phyloP scores from a whole-genome alignment of 495 filamentous ascomycete genomes.

The Penicillium argentinense region DNA sequence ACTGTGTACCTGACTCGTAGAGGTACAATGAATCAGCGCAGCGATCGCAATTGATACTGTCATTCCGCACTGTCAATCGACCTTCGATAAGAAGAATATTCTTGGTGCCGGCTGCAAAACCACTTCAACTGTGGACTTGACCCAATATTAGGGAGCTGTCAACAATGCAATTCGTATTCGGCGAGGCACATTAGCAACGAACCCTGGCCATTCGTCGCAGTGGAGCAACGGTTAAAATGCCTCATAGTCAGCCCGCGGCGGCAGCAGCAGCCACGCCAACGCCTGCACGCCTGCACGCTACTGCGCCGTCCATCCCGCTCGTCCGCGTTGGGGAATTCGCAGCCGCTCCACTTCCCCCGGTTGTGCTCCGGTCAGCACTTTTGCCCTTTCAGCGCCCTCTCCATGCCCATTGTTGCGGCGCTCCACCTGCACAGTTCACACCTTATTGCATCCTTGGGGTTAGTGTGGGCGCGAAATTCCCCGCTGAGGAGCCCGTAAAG shows the following conservation, averaged over 20 bases:
- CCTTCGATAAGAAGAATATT: no score
- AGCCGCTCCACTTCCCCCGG: conserved; percentile 27
- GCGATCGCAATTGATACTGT: no score
- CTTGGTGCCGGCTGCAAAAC: no score
- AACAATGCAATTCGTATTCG: no score
- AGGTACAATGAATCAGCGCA: no score
- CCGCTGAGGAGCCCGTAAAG: no score
- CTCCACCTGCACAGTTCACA: conserved; percentile 33
- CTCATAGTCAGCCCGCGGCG: conserved; percentile 14
- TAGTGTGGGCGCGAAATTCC: background rate
- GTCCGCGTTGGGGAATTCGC: background rate
- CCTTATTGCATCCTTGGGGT: conserved; percentile 21
- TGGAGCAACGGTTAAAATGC: conserved; percentile 18
- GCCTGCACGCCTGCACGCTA: background rate
- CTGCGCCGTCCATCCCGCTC: background rate
- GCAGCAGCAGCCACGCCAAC: background rate
- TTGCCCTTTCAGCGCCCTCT: conserved; percentile 5
- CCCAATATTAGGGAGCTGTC: no score
- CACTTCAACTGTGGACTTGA: no score
- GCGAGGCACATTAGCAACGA: no score
- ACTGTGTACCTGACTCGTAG: no score
- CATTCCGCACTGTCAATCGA: no score
- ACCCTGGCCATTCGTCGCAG: background rate
- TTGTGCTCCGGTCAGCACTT: conserved; percentile 27
- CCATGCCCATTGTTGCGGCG: background rate